Base-by-base conservation (phyloP, 495 filamentous ascomycete species). In the Penicillium macrosclerotiorum region DNA sequence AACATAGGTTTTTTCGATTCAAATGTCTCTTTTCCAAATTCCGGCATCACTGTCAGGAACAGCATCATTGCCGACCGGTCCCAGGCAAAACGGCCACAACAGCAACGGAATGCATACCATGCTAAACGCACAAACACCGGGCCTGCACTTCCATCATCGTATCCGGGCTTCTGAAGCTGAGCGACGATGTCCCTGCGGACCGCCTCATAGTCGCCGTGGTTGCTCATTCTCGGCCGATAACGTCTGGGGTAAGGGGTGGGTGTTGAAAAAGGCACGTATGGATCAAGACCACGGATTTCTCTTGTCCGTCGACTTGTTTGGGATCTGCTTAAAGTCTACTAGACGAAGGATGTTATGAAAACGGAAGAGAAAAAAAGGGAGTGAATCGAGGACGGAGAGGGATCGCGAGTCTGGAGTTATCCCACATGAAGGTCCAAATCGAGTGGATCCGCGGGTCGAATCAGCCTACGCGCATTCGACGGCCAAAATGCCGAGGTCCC, bases 61-160 rank as follows among this genome's bases (percentile, higher is more conserved):
- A 27, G 29, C 16, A 42, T 38, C 5, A 22, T 22, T 14, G 37
- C 37, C 45, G 40, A 48, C 33, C 29, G 52, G 31, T 41, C 18
- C 36, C 20, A 24, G 9, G 5, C 25, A 35, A 18, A 39, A 29
- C 31, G 36, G 41, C 17, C n/a, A 27, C 5, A 33, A 41, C 20
- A 52, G 36, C 8, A 39, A 42, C n/a, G 22, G 30, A 18, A 30
- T 27, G 68, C 72, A 49, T 57, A 78, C 81, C 79, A 83, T 51
- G 81, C 79, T 25, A 84, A 64, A 8, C 81, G 74, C 32, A 83
- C 79, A 35, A 84, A 76, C 0, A 83, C 77, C 0, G 79, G 80
- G 4, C 79, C 81, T 23, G 75, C 77, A 42, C 75, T 80, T 5
- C 80, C 81, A 60, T 84, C 80, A 53, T 84, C 80, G 62, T 82